Base-by-base conservation (phyloP, 176 grass and related monocot species). In the Aegilops speltoides region DNA sequence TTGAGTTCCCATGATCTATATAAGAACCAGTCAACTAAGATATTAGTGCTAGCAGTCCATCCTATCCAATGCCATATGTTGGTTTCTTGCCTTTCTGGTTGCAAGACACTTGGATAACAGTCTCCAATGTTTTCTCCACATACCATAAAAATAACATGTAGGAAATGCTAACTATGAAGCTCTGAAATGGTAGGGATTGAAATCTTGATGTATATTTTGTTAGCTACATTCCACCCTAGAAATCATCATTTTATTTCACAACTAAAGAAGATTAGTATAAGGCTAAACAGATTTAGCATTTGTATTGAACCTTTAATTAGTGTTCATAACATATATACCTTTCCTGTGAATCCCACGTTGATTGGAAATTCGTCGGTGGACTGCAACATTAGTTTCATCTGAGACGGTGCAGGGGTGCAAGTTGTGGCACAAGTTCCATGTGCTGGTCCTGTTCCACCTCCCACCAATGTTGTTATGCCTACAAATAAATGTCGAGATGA, bases 401-500 rank as follows among this genome's bases (percentile, higher is more conserved):
- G 96, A 69, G 88, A 88, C 70, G 96, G 91, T 91, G 93, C 80
- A 68, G 93, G 96, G 28, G 93, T 98, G 57, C 96, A 98, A 83
- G 93, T 98, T 77, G 96, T 98, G 88, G 96, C 96, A 78, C 96
- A 95, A 61, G 96, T 98, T 80, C 96, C 96, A 90, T 98, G 86
- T 85, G 96, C 90, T 89, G 96, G 96, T 84, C 96, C 96, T 84
- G 96, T 98, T 73, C 93, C 96, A 90, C 96, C 96, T 83, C 96
- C 96, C 57, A 98, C 88, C 75, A 98, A 6, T 86, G 96, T 98
- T 61, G 96, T 98, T 75, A 98, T 95, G 54, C 96, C 96, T 98
- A 79, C 40, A 77, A 52, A 83, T 37, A 76, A 38, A 87, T 63
- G 68, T 22, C 33, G 45, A 85, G 13, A 60, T 59, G 74, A 33